Evolutionary conservation across 1,284 basidiomycete genomes (phyloP), one percentile per base, ranked within the genome.

Genomic region (Heterobasidion irregulare): DNA sequence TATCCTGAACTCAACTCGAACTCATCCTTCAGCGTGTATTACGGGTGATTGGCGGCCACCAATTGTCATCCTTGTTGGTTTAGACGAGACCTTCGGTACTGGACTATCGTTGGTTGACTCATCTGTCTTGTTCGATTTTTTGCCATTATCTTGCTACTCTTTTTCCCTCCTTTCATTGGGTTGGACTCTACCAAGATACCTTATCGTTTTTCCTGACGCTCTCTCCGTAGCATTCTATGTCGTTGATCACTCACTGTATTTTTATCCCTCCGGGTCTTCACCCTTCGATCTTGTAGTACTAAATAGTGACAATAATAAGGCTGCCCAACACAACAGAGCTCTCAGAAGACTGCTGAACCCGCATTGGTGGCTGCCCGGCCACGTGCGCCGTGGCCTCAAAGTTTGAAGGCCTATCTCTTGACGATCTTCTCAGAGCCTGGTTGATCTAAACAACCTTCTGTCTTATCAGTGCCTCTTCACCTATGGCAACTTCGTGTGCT

Each of bases 21-120:
- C 34, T 47, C 19, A 16, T 38, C 53, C 49, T 54, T 26, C 60
- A 73, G 72, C 50, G 68, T 72, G 52, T 66, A 71, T 58, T 73
- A 72, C 62, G 71, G 70, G 58, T 72, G 61, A 71, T 54, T 38
- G 18, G 46, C 38, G 53, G 54, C 46, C 53, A 53, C 53, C 26
- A 47, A 19, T 48, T 53, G 34, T 57, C 34, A 36, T 53, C 46
- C 18, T 33, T 44, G 43, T 51, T 58, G 44, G 9, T 59, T 35
- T 58, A 47, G 53, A 53, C 12, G 33, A 26, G 26, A 35, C 13
- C 15, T 32, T 34, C 38, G 38, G 38, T n/a, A 41, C 38, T 41
- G n/a, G n/a, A n/a, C n/a, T 41, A 41, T n/a, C 38, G 38, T 41
- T 12, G 38, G n/a, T 41, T 5, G 38, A 41, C 6, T 10, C 38